Evolutionary conservation across 192 early-diverging fungal species (phyloP), one percentile per base, ranked within the genome.

Genomic region (Chytriomyces sp.): DNA sequence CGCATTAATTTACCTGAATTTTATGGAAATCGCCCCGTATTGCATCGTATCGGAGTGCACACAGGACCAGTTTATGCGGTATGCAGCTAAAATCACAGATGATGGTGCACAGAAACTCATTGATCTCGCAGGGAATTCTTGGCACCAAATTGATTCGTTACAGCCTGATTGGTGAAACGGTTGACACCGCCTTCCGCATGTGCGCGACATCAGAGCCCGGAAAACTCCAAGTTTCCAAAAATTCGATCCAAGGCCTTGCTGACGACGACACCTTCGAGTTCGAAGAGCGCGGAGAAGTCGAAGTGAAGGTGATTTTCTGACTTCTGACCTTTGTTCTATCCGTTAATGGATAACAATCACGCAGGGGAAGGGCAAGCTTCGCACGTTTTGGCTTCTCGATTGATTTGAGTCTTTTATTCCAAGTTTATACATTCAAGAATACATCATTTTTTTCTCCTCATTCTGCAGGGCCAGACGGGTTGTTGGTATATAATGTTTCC

Each of bases 381-480:
- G 31, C 49, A 81, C 80, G 38, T 81, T 68, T 57, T 81, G 59
- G 60, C 77, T 81, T 2, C n/a, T 44, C n/a, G n/a, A n/a, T n/a
- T 28, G 78, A 79, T 57, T 78, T 19, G 38, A n/a, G n/a, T n/a
- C n/a, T n/a, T n/a, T n/a, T n/a, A n/a, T n/a, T n/a, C n/a, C n/a
- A n/a, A n/a, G n/a, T n/a, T n/a, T n/a, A n/a, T n/a, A n/a, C n/a
- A n/a, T n/a, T n/a, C n/a, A n/a, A n/a, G n/a, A n/a, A n/a, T n/a
- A n/a, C n/a, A n/a, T n/a, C n/a, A n/a, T n/a, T n/a, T n/a, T n/a
- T n/a, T n/a, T n/a, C n/a, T n/a, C n/a, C n/a, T n/a, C n/a, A n/a
- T n/a, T n/a, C n/a, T n/a, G n/a, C n/a, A n/a, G n/a, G n/a, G n/a
- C n/a, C n/a, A n/a, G n/a, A n/a, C n/a, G n/a, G n/a, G n/a, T n/a